Base-by-base conservation (phyloP, 176 grass and related monocot genomes). In the Oryza meridionalis region DNA sequence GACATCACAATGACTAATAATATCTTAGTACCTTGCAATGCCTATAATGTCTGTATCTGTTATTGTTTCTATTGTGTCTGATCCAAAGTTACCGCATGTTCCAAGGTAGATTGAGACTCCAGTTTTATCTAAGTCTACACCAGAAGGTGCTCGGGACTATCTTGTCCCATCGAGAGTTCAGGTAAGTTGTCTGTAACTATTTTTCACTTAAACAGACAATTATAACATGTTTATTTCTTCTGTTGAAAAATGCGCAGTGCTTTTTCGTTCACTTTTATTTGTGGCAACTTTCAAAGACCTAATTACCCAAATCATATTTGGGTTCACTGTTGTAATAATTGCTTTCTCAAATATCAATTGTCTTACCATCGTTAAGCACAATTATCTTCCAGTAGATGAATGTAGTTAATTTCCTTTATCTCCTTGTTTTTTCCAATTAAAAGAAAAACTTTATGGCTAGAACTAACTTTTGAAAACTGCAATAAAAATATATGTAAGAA, bases 21-120 rank as follows among this genome's bases (percentile, higher is more conserved):
- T 66, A 14, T 38, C n/a, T 69, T 73, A 43, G 9, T 43, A 21
- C 24, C 44, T 33, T 68, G 14, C 47, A 70, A 38, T 70, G 25
- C 31, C 44, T 77, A 66, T 16, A 66, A 33, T 86, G 29, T 51
- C 5, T 81, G 44, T 5, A 17, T 21, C 66, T 80, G 25, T 42
- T 62, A 62, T 62, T 62, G 8, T 19, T 73, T 27, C 35, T 42
- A 11, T 69, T 44, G 17, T 77, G 19, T 73, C 73, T 92, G 77
- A 84, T 81, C 77, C 68, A 69, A 89, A 69, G 73, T 91, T 88
- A 24, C 81, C 84, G 78, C 80, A 88, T 89, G 35, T 82, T 88
- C 87, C 84, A 98, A 98, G 92, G 92, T 96, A 99, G 96, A 96
- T 99, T 94, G 96, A 99, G 96, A 99, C 96, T 93, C 96, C 96